A percentile compares a stretch with the other conserved stretches of the same genome.
Evolutionary conservation across 805 yeast species (phyloP).

Genomic region (Saccharomycopsis lassenensis): DNA sequence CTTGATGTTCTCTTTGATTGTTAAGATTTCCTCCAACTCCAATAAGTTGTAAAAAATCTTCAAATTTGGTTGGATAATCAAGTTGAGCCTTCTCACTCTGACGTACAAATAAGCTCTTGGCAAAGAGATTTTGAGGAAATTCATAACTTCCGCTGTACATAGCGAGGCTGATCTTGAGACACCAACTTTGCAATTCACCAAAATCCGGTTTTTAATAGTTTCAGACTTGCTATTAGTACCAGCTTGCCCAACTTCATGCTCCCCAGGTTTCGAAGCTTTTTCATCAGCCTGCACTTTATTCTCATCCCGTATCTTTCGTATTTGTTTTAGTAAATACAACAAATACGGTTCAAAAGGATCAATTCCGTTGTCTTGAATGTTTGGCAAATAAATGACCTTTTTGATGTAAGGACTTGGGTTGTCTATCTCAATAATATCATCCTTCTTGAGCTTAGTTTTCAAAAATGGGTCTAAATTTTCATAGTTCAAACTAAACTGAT

Average conservation of each 20-base stretch:
- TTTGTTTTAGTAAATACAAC: constrained; percentile 23
- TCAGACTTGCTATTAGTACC: too few species aligned
- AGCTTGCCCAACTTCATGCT: not conserved
- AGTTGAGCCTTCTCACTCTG: constrained; percentile 82
- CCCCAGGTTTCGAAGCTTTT: constrained; percentile 20
- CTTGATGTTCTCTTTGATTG: constrained; percentile 17
- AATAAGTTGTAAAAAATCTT: constrained; percentile 86
- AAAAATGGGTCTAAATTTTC: constrained; percentile 5
- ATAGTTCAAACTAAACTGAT: constrained; percentile 14
- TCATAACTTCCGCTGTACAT: constrained; percentile 93
- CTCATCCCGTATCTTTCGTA: constrained; percentile 26
- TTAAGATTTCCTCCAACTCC: constrained; percentile 28
- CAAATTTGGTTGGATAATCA: constrained; percentile 88
- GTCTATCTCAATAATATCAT: constrained; percentile 16
- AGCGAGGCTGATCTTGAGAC: constrained; percentile 93
- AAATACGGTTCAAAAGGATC: constrained; percentile 42
- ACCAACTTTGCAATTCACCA: constrained; percentile 93
- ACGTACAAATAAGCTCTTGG: constrained; percentile 81
- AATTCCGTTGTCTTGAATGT: constrained; percentile 87
- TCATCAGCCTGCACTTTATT: constrained; percentile 37
- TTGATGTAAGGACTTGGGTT: constrained; percentile 17
- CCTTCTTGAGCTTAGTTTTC: constrained; percentile 6
- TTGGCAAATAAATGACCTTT: constrained; percentile 44
- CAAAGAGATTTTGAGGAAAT: constrained; percentile 53
- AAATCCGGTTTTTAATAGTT: constrained; percentile 24